Evolutionary conservation across 2,329 filamentous ascomycete species (phyloP).

Genomic region (Onygenales sp.): DNA sequence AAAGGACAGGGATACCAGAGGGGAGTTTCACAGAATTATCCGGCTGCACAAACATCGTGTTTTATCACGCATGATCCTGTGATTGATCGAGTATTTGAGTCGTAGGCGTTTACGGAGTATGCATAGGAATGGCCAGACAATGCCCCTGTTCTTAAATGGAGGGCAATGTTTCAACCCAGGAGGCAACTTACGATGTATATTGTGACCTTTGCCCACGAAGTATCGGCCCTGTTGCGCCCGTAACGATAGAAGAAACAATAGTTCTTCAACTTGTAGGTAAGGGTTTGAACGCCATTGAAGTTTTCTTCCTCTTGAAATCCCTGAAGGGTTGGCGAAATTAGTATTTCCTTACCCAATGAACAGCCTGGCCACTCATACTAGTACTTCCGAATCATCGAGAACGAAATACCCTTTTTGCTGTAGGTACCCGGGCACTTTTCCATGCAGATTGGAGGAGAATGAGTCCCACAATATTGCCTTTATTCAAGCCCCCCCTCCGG

Average conservation of each 20-base stretch:
- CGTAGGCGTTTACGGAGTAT: not conserved
- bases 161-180: no score
- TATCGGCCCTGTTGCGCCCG: no score
- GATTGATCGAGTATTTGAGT: not conserved
- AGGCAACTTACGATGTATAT: no score
- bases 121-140: not conserved
- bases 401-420: not conserved
- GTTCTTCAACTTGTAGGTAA: no score
- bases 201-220: no score
- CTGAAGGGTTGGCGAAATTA: no score
- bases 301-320: no score
- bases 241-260: no score
- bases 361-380: not conserved
- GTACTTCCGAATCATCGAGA: not conserved
- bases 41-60: not conserved
- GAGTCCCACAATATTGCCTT: not conserved
- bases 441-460: not conserved
- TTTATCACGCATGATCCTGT: not conserved
- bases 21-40: not conserved
- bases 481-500: not conserved
- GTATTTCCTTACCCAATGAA: not conserved
- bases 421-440: constrained; percentile 7
- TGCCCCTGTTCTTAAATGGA: no score
- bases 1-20: not conserved
- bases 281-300: no score